These are phyloP conservation scores for Eustoma russellianum DNA, from an alignment of 257 asterid genomes.

Conservation along the genomic window DNA sequence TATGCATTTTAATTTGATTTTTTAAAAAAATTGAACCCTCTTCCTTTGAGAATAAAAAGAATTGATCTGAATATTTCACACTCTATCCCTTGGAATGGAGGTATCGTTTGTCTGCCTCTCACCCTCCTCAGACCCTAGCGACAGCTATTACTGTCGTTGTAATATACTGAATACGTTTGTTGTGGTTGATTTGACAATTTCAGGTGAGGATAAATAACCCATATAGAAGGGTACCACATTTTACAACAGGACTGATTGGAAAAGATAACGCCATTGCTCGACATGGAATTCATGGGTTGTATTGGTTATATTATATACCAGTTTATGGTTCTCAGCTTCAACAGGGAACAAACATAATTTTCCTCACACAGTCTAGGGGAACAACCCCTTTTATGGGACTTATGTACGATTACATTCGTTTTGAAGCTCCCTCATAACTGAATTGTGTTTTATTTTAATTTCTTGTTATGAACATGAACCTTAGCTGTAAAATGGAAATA, in stretches of 20 bases:
- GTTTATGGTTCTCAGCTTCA: slow-evolving; percentile 31
- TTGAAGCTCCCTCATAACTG: slow-evolving; percentile 40
- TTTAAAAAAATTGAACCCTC: too few species aligned
- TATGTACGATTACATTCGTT: slow-evolving; percentile 63
- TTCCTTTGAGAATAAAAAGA: too few species aligned
- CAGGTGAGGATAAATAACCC: slow-evolving; percentile 47
- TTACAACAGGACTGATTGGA: slow-evolving; percentile 42
- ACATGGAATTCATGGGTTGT: slow-evolving; percentile 77
- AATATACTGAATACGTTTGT: too few species aligned
- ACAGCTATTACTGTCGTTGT: too few species aligned
- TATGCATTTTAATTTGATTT: not conserved
- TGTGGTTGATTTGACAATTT: not conserved
- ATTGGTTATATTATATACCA: slow-evolving; percentile 23
- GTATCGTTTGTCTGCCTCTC: too few species aligned
- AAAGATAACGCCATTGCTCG: slow-evolving; percentile 70
- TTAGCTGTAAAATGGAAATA: too few species aligned
- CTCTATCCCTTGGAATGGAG: too few species aligned
- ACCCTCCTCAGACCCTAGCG: too few species aligned
- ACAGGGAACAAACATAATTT: slow-evolving; percentile 37
- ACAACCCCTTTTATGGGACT: slow-evolving; percentile 37
- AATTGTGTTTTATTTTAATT: too few species aligned
- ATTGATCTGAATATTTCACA: too few species aligned
- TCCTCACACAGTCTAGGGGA: slow-evolving; percentile 35
- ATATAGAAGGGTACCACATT: slow-evolving; percentile 13
- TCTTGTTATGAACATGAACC: too few species aligned